A percentile compares a stretch with the other conserved stretches of the same genome.
Evolutionary conservation across 352 stramenopile genomes (phyloP).

Genomic region (Globisporangium megalacanthum): DNA sequence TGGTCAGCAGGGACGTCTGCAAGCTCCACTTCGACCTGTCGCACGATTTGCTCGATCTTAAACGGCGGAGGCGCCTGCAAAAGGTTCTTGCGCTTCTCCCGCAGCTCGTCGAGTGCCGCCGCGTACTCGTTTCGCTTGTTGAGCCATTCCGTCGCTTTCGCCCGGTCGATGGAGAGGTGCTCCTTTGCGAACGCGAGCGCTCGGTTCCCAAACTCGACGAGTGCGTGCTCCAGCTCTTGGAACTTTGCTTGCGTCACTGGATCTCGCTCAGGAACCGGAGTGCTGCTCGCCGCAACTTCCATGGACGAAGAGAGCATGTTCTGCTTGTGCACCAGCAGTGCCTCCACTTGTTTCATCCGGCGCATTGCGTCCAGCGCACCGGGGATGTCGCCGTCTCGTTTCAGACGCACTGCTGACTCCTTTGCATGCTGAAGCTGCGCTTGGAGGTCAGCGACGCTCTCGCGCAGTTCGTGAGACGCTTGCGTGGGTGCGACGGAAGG

Average conservation of each 20-base stretch:
- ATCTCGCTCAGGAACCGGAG: slow-evolving; percentile 11
- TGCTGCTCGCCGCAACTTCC: not conserved
- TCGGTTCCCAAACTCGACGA: slow-evolving; percentile 64
- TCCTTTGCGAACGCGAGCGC: slow-evolving; percentile 45
- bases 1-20: slow-evolving; percentile 40
- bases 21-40: slow-evolving; percentile 42
- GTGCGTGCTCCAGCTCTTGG: slow-evolving; percentile 49
- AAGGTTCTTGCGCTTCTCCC: slow-evolving; percentile 38
- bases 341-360: slow-evolving; percentile 67
- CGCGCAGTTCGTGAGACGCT: not conserved
- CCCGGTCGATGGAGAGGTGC: slow-evolving; percentile 37
- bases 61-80: slow-evolving; percentile 45
- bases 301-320: not conserved
- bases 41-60: slow-evolving; percentile 28
- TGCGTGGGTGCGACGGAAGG: not conserved
- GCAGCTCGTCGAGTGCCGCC: slow-evolving; percentile 39
- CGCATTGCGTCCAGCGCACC: slow-evolving; percentile 60
- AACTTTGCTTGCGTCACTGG: slow-evolving; percentile 26
- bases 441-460: slow-evolving; percentile 24
- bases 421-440: slow-evolving; percentile 43
- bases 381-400: slow-evolving; percentile 49
- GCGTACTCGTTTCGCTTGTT: slow-evolving; percentile 62
- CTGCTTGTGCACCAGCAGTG: slow-evolving; percentile 47
- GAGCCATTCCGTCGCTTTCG: slow-evolving; percentile 48
- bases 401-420: slow-evolving; percentile 38